Percentiles rank a stretch among this genome's conserved stretches.
Conservation (phyloP, 2,329 filamentous ascomycete species). For the Reticulascus tulasneorum region DNA sequence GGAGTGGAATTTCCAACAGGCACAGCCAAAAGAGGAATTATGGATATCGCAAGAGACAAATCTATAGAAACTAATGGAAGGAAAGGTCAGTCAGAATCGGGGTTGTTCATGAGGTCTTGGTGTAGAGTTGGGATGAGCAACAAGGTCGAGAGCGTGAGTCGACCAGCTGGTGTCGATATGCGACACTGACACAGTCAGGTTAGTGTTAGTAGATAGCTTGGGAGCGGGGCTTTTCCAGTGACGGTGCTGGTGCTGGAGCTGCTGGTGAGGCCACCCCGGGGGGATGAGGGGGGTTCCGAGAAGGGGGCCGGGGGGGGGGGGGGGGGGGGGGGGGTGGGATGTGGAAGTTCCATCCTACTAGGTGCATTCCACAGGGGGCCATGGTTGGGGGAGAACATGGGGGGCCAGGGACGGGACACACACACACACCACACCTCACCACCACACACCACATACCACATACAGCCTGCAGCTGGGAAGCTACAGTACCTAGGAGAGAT, state of each 20-base stretch:
- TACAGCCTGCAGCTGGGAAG: not conserved
- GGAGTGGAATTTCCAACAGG: not conserved
- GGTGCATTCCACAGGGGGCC: too few species aligned
- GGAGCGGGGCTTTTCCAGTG: constrained; percentile 6
- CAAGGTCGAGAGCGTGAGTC: constrained; percentile 9
- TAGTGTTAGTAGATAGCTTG: constrained; percentile 4
- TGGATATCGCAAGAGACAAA: constrained; percentile 1
- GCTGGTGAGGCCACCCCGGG: constrained; percentile 1
- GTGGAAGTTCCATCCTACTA: not conserved
- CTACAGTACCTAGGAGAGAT: too few species aligned
- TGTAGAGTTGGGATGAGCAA: too few species aligned
- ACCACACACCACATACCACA: not conserved
- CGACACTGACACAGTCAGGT: constrained; percentile 11
- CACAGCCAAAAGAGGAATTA: not conserved
- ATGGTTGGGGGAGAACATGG: constrained; percentile 1
- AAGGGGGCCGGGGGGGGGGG: constrained; percentile 1
- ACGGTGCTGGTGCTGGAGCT: constrained; percentile 8
- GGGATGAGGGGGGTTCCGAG: constrained; percentile 6
- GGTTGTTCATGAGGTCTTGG: constrained; percentile 13
- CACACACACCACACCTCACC: not conserved
- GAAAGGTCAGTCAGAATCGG: constrained; percentile 7
- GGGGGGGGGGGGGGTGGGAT: constrained; percentile 1
- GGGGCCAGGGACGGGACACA: not conserved
- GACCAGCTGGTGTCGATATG: constrained; percentile 11
- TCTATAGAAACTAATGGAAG: constrained; percentile 13